Conservation (phyloP, 75 land plant species). For the Cupressus sempervirens region DNA sequence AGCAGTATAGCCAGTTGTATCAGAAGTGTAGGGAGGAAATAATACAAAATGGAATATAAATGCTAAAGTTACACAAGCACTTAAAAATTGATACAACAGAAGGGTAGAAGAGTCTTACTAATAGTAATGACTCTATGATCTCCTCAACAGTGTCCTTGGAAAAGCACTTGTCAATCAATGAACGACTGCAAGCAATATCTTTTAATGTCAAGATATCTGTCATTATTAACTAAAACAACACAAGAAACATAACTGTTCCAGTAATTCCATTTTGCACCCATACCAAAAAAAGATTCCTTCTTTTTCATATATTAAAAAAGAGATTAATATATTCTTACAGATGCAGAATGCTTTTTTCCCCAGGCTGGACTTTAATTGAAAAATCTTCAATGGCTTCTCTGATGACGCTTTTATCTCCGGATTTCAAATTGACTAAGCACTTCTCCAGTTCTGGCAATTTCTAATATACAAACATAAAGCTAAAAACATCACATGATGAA, state of each 20-base stretch:
- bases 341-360: conserved; percentile 58
- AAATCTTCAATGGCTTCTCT: conserved; percentile 56
- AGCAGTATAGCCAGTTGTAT: background rate
- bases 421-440: conserved; percentile 39
- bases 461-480: conserved; percentile 23
- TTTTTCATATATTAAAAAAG: background rate
- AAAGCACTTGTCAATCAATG: conserved; percentile 66
- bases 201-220: background rate
- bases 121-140: conserved; percentile 58
- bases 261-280: background rate
- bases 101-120: conserved; percentile 40
- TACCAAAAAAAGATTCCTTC: background rate
- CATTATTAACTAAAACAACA: background rate
- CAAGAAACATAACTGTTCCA: background rate
- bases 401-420: conserved; percentile 51
- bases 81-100: background rate
- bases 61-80: background rate
- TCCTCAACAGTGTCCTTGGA: conserved; percentile 81
- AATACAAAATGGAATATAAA: background rate
- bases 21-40: background rate
- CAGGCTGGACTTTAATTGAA: conserved; percentile 41
- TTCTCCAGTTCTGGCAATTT: conserved; percentile 70
- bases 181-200: conserved; percentile 30
- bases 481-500: conserved; percentile 7
- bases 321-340: conserved; percentile 35